Base-by-base conservation (phyloP, 345 rosid species). In the Microthlaspi erraticum region DNA sequence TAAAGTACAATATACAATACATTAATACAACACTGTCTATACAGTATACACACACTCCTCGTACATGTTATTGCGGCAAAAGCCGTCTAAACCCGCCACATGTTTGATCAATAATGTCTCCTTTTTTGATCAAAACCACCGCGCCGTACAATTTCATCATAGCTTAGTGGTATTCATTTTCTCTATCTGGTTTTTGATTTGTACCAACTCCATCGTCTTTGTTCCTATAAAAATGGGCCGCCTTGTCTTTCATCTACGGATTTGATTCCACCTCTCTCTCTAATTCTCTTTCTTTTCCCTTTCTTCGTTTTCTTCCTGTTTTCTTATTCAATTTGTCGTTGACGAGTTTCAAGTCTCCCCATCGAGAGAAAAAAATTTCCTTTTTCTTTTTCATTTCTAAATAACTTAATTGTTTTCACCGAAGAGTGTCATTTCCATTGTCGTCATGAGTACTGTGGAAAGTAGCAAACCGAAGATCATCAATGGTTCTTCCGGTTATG, bases 401-500 rank as follows among this genome's bases (percentile, higher is more conserved):
- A n/a, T 5, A 26, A 13, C 9, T 10, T n/a, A 8, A 9, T 8
- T 0, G 5, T 11, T 23, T 29, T 59, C 10, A 16, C 57, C 6
- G 36, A 49, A 64, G 36, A 36, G 42, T 54, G 59, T 43, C 12
- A 8, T 1, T 55, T 59, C 17, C 66, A 5, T 63, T 36, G 17
- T 43, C 49, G 54, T 11, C 3, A 75, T 62, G 70, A 46, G 45
- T 41, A 37, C 33, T 56, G 39, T 55, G 52, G 75, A 61, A 3
- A 70, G 10, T 18, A 76, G 64, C 59, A 69, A 76, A 32, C 75
- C 76, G n/a, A 85, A 84, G 77, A 39, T 80, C 73, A 74, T 81
- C 37, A 45, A 66, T 10, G 91, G 90, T 7, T 78, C 74, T 23
- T 73, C 71, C 13, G 94, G 94, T 43, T 90, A 81, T 75, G 79